phyloP scores from a whole-genome alignment of 2,329 filamentous ascomycete species.

The Botrytis squamosa region DNA sequence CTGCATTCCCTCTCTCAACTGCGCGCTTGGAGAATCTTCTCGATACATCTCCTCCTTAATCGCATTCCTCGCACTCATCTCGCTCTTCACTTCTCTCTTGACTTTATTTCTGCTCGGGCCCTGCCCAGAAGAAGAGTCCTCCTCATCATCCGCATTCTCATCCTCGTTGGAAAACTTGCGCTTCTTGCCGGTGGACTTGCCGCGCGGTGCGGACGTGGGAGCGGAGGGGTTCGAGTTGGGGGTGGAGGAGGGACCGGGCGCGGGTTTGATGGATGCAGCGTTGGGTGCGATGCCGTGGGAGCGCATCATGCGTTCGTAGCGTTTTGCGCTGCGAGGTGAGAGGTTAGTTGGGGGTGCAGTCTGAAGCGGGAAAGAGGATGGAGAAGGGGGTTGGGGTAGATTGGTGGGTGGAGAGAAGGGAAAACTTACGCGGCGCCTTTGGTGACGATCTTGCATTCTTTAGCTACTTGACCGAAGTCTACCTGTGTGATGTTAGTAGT shows the following conservation, averaged over 20 bases:
- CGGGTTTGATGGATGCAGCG: slow-evolving; percentile 32
- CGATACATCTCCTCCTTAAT: background rate
- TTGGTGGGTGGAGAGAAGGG: background rate
- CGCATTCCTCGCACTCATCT: background rate
- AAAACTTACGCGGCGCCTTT: slow-evolving; percentile 68
- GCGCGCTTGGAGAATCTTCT: background rate
- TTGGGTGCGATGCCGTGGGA: slow-evolving; percentile 48
- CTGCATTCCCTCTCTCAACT: background rate
- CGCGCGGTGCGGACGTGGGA: slow-evolving; percentile 11
- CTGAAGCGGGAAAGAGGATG: background rate
- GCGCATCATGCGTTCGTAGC: slow-evolving; percentile 66
- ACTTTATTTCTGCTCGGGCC: slow-evolving; percentile 20
- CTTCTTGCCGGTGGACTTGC: slow-evolving; percentile 26
- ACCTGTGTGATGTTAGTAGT: slow-evolving; percentile 46
- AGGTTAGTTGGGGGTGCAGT: background rate
- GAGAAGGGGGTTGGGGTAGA: background rate
- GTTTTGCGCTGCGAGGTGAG: slow-evolving; percentile 55
- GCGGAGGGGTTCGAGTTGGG: background rate
- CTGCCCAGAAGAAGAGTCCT: slow-evolving; percentile 13
- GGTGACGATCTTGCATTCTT: slow-evolving; percentile 59
- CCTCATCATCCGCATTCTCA: slow-evolving; percentile 31
- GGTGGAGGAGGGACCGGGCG: slow-evolving; percentile 22
- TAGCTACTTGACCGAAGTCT: slow-evolving; percentile 63
- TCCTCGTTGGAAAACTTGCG: slow-evolving; percentile 31
- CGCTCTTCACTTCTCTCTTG: slow-evolving; percentile 1